Evolutionary conservation across 805 yeast species (phyloP), one percentile per base, ranked within the genome.

Genomic region (Kodamaea kaohsiungensis): DNA sequence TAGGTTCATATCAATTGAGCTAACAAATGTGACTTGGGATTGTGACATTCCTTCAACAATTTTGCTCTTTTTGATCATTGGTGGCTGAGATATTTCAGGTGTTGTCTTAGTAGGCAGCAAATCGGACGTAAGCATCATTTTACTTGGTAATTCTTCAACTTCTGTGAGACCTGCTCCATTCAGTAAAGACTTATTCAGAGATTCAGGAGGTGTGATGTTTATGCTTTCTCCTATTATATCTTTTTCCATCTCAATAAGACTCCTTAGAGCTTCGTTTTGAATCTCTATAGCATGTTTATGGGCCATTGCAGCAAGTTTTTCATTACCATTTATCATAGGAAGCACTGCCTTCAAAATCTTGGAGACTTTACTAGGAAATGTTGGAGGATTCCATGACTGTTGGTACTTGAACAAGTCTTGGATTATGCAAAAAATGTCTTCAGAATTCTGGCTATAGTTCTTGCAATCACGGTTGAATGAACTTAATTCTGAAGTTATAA

Each of bases 1-100:
- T 19, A 58, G 17, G 15, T 18, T 17, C 10, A 43, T 7, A 15
- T 59, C 53, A 4, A 19, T 13, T 9, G 50, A 25, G 7, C 48
- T 49, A 2, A 58, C 57, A 49, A 56, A 56, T 15, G 37, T 17
- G 15, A 58, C 46, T n/a, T 50, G 45, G 25, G 54, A 27, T 19
- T 37, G 30, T 15, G 39, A 37, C 17, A 59, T 18, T 1, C 42
- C 35, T 18, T 58, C 58, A 19, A 58, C 7, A 7, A 58, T 53
- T 12, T 49, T 48, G 12, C 56, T 54, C 19, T 53, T 58, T 27
- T 51, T 57, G 16, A 57, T 50, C 8, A 48, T 55, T 38, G 30
- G 45, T 7, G 30, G 35, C 27, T 46, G 49, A n/a, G 6, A 22
- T 22, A 22, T n/a, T 22, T 46, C 22, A 16, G 49, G 27, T 25